Conservation (phyloP, 73 alveolate species). For the Symbiodinium pilosum region DNA sequence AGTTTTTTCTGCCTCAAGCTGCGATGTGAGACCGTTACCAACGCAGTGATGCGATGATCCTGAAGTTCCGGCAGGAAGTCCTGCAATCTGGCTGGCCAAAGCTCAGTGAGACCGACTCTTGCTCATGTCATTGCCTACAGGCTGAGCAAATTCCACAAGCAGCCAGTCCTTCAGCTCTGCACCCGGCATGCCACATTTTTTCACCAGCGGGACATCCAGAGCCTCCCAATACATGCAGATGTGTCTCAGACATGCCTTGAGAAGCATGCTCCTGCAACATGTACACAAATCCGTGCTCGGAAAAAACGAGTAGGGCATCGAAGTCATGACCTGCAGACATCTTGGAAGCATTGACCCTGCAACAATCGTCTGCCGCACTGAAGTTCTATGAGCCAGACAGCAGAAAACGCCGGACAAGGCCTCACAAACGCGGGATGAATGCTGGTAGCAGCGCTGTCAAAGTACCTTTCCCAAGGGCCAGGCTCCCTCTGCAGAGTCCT, state of each 20-base stretch:
- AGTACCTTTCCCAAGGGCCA: too few species aligned
- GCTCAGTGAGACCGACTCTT: background rate
- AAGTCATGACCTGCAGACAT: constrained; percentile 56
- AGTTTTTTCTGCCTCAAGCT: background rate
- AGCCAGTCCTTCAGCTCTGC: constrained; percentile 31
- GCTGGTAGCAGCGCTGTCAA: too few species aligned
- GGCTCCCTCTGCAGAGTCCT: too few species aligned
- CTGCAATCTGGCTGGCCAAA: background rate
- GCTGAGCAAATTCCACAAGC: background rate
- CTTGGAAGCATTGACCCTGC: background rate
- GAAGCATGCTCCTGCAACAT: constrained; percentile 16
- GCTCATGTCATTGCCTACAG: background rate
- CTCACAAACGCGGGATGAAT: too few species aligned
- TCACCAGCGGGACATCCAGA: constrained; percentile 68
- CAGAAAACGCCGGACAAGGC: background rate
- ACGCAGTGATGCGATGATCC: constrained; percentile 28
- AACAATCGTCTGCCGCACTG: too few species aligned
- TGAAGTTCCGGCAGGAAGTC: constrained; percentile 72
- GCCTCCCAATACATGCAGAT: background rate
- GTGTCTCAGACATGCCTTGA: background rate
- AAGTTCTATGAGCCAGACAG: constrained; percentile 4
- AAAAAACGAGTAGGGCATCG: constrained; percentile 82
- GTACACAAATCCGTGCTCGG: constrained; percentile 67
- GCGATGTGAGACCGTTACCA: constrained; percentile 81
- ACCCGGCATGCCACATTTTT: constrained; percentile 11